Conservation (phyloP, 2,329 filamentous ascomycete genomes). For the Fusarium sp. region DNA sequence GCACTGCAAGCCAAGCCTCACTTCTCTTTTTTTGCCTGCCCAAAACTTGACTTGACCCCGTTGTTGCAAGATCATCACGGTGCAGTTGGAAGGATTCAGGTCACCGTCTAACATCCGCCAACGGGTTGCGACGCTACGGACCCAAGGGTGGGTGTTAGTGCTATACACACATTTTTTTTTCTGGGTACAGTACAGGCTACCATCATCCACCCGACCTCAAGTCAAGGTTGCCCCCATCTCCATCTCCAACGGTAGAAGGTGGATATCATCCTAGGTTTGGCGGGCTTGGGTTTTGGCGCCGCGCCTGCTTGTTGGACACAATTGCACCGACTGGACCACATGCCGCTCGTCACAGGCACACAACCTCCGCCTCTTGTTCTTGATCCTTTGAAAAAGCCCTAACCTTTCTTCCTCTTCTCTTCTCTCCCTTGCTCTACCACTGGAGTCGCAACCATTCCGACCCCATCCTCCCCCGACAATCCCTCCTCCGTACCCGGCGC, state of each 20-base stretch:
- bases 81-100: neutral
- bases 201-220: constrained; percentile 8
- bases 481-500: constrained; percentile 53
- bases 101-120: constrained; percentile 9
- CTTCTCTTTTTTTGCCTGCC: neutral
- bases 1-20: constrained; percentile 27
- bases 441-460: constrained; percentile 49
- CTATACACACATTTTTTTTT: constrained; percentile 22
- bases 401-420: neutral
- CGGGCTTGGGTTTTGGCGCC: constrained; percentile 5
- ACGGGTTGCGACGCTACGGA: constrained; percentile 7
- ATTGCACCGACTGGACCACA: constrained; percentile 32
- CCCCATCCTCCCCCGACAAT: constrained; percentile 42
- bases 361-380: constrained; percentile 2
- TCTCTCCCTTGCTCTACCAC: neutral
- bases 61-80: neutral
- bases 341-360: constrained; percentile 28
- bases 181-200: constrained; percentile 6
- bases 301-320: constrained; percentile 10
- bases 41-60: neutral
- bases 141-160: constrained; percentile 25
- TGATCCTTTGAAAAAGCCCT: constrained; percentile 6
- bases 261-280: constrained; percentile 1
- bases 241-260: constrained; percentile 7
- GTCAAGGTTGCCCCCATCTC: neutral